phyloP scores from a whole-genome alignment of 192 early-diverging fungal genomes.

The Hyaloraphidium curvatum region DNA sequence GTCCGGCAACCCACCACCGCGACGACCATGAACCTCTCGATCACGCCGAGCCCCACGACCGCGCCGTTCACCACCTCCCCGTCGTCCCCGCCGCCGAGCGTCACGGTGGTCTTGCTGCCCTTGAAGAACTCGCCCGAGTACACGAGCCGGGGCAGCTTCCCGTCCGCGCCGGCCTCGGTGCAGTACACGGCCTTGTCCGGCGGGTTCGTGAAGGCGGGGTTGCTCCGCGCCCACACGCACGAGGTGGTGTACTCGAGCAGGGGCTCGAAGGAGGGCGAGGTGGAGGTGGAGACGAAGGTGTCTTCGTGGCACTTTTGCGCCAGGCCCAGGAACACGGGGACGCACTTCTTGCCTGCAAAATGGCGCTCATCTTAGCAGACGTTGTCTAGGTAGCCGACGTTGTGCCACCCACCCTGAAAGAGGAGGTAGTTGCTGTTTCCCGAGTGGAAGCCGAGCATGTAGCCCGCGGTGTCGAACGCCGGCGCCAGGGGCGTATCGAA shows the following conservation, averaged over 20 bases:
- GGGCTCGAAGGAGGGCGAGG: not conserved
- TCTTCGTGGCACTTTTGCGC: not conserved
- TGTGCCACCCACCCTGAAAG: not conserved
- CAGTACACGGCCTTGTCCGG: not conserved
- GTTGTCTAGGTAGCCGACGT: too few species aligned
- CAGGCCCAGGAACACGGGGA: not conserved
- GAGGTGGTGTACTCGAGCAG: not conserved
- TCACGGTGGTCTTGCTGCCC: not conserved
- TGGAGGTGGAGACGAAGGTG: not conserved
- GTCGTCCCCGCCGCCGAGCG: not conserved
- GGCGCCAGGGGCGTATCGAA: slow-evolving; percentile 27
- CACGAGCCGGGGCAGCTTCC: not conserved
- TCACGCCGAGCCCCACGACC: not conserved
- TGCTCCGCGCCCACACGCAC: not conserved
- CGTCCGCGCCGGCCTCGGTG: not conserved
- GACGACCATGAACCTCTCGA: not conserved
- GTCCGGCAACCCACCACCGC: not conserved
- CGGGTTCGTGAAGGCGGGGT: not conserved
- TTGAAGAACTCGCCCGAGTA: not conserved
- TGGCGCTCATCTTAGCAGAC: too few species aligned
- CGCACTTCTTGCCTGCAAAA: too few species aligned
- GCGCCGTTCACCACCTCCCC: not conserved
- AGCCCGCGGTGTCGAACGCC: not conserved
- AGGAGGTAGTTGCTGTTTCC: not conserved
- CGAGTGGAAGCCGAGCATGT: not conserved